phyloP scores from a whole-genome alignment of 2,329 filamentous ascomycete genomes.

The Cadophora sp. region DNA sequence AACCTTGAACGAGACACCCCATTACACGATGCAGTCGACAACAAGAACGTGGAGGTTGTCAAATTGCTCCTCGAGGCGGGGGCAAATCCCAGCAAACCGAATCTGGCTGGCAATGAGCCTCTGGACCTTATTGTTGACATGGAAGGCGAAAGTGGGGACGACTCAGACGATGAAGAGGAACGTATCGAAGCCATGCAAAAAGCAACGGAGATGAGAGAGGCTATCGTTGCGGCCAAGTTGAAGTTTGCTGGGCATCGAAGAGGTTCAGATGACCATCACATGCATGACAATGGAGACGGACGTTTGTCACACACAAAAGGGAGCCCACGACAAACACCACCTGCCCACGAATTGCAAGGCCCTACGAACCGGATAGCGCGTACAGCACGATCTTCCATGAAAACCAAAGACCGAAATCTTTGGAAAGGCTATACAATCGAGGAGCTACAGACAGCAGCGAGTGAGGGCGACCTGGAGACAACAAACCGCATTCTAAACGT shows the following conservation, averaged over 20 bases:
- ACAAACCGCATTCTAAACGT: slow-evolving; percentile 67
- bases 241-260: slow-evolving; percentile 56
- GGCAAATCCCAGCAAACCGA: slow-evolving; percentile 89
- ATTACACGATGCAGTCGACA: slow-evolving; percentile 94
- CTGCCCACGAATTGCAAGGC: slow-evolving; percentile 38
- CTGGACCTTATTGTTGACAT: slow-evolving; percentile 76
- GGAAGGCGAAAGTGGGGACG: slow-evolving; percentile 27
- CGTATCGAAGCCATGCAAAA: slow-evolving; percentile 23
- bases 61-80: slow-evolving; percentile 83
- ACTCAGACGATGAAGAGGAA: slow-evolving; percentile 60
- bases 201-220: slow-evolving; percentile 70
- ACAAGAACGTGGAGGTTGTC: slow-evolving; percentile 89
- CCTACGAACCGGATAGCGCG: slow-evolving; percentile 54
- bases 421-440: slow-evolving; percentile 54
- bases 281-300: slow-evolving; percentile 47
- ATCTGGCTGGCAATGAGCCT: slow-evolving; percentile 91
- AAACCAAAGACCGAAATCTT: slow-evolving; percentile 68
- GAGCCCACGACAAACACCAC: slow-evolving; percentile 64
- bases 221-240: slow-evolving; percentile 67
- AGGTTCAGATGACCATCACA: slow-evolving; percentile 64
- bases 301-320: slow-evolving; percentile 60
- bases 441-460: slow-evolving; percentile 53
- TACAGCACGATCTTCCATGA: slow-evolving; percentile 62
- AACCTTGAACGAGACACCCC: slow-evolving; percentile 90
- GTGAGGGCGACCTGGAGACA: slow-evolving; percentile 66